Conservation (phyloP, 2,329 filamentous ascomycete species). For the Alternaria sp. region DNA sequence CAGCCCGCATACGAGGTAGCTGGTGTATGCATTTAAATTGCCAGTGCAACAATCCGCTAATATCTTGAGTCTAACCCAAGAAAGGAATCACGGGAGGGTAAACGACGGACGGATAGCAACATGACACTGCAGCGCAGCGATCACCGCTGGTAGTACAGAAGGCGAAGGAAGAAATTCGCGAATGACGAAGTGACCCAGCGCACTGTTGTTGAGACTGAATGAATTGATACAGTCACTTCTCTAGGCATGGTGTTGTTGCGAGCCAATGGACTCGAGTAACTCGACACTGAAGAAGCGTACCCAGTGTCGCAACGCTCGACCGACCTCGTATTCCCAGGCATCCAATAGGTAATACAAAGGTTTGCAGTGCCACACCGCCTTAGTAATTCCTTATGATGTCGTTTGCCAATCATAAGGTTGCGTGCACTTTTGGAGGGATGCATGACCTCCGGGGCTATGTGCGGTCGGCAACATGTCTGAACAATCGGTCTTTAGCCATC, state of each 20-base stretch:
- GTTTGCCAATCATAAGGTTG: not conserved
- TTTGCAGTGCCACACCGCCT: slow-evolving; percentile 1
- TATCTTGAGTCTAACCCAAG: slow-evolving; percentile 4
- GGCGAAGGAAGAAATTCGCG: not conserved
- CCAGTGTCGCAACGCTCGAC: slow-evolving; percentile 5
- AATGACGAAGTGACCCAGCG: slow-evolving; percentile 12
- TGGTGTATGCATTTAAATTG: slow-evolving; percentile 6
- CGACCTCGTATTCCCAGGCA: not conserved
- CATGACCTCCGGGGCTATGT: not conserved
- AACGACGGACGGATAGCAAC: slow-evolving; percentile 5
- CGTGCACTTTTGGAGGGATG: not conserved
- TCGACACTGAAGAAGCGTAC: slow-evolving; percentile 4
- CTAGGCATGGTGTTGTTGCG: slow-evolving; percentile 27
- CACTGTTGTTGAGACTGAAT: slow-evolving; percentile 11
- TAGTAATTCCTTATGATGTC: slow-evolving; percentile 10
- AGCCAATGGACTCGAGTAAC: slow-evolving; percentile 18
- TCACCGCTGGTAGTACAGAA: slow-evolving; percentile 25
- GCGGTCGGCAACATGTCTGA: not conserved
- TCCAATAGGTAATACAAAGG: not conserved
- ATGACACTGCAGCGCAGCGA: slow-evolving; percentile 22
- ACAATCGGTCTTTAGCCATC: not conserved
- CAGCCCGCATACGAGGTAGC: not conserved
- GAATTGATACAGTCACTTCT: slow-evolving; percentile 7
- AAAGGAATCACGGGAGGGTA: slow-evolving; percentile 11
- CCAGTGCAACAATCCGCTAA: slow-evolving; percentile 8